Evolutionary conservation across 176 grass and related monocot genomes (phyloP).

Genomic region (Eragrostis curvula): DNA sequence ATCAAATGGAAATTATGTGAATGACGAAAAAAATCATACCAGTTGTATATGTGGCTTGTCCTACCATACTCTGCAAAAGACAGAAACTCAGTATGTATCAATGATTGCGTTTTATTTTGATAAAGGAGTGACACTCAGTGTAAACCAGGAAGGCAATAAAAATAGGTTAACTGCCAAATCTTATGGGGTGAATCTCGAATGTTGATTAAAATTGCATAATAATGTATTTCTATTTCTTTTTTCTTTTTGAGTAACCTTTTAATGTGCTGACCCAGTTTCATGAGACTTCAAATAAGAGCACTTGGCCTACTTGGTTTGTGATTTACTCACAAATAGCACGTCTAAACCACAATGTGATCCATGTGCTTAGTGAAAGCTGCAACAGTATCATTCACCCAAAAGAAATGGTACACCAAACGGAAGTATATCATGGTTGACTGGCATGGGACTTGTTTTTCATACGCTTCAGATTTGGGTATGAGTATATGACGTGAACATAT

Average conservation of each 20-base stretch:
- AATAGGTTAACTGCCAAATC: not conserved
- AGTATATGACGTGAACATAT: conserved; percentile 11
- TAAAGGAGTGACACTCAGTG: not conserved
- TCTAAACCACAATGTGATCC: not conserved
- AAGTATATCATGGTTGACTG: not conserved
- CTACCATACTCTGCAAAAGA: conserved; percentile 71
- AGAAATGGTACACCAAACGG: not conserved
- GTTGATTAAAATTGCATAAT: not conserved
- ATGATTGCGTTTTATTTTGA: conserved; percentile 32
- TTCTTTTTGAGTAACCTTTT: no score
- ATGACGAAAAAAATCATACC: conserved; percentile 50
- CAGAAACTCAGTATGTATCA: conserved; percentile 31
- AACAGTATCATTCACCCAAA: conserved; percentile 1
- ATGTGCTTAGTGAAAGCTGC: not conserved
- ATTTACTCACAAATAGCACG: not conserved
- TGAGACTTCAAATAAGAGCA: no score
- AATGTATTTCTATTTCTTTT: not conserved
- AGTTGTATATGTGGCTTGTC: conserved; percentile 87
- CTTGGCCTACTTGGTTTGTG: not conserved
- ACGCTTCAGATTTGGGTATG: not conserved
- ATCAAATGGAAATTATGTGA: not conserved
- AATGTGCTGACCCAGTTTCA: not conserved
- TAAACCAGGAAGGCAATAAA: not conserved
- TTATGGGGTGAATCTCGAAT: not conserved
- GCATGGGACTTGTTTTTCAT: conserved; percentile 1